Percentiles rank a stretch among this genome's conserved stretches.
Evolutionary conservation across 2,329 filamentous ascomycete genomes (phyloP).

Genomic region (Ustulina deusta): DNA sequence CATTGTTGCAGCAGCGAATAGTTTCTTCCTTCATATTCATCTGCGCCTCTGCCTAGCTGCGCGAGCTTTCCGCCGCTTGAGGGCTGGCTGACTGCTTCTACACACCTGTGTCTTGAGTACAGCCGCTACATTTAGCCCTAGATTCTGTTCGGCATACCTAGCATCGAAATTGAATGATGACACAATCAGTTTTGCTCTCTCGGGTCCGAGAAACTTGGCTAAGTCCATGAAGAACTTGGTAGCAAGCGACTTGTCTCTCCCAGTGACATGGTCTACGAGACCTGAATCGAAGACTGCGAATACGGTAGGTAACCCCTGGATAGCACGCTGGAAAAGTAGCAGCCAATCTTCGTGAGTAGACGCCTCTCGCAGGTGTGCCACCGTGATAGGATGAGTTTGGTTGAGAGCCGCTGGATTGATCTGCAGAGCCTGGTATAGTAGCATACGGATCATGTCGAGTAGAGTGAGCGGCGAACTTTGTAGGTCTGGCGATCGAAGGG

Average conservation of each 20-base stretch:
- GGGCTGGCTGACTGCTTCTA: not conserved
- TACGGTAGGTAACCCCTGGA: not conserved
- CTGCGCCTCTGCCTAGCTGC: not conserved
- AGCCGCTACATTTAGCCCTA: not conserved
- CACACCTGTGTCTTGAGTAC: not conserved
- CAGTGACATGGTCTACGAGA: not conserved
- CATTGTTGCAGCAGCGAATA: not conserved
- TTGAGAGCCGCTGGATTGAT: conserved; percentile 1
- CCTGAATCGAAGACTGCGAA: not conserved
- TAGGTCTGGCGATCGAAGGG: not conserved
- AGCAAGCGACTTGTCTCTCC: not conserved
- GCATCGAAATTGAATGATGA: conserved; percentile 1
- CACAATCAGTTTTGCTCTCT: not conserved
- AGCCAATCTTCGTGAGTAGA: conserved; percentile 1
- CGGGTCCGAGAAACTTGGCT: not conserved
- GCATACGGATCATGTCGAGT: conserved; percentile 1
- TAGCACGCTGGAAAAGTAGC: not conserved
- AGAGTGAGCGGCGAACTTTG: not conserved
- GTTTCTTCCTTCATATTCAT: not conserved
- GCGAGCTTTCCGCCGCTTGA: not conserved
- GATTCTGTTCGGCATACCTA: not conserved
- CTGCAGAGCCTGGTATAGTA: not conserved
- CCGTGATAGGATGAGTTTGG: not conserved
- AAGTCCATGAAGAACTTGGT: not conserved
- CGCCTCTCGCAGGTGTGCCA: not conserved